Evolutionary conservation across 2,329 filamentous ascomycete species (phyloP), one percentile per base, ranked within the genome.

Genomic region (Hyphodiscus sp.): DNA sequence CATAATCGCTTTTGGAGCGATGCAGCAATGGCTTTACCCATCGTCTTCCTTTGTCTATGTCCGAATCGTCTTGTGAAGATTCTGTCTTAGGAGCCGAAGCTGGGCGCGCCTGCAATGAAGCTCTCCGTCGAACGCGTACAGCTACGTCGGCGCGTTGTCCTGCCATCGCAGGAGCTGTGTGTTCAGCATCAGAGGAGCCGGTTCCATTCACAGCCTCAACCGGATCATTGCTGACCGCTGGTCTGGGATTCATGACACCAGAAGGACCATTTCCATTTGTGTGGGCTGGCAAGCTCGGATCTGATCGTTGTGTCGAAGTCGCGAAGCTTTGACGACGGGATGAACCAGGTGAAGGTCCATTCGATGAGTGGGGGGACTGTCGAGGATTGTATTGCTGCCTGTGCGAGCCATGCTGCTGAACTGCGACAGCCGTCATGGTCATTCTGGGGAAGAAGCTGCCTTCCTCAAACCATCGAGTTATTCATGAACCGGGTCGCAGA

Each of bases 1-100:
- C 75, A 69, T 75, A 76, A 59, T 82, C 75, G 65, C 76, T 79
- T 66, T 74, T 77, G 52, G 81, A 73, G 58, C 78, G 59, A 30
- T 59, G 58, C 10, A 69, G 54, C 15, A 65, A 41, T 20, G 63
- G 54, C 45, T 61, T 63, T 15, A 62, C 60, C 58, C 62, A 60
- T 20, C 58, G 60, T 45, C 49, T 55, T 18, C 15, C 45, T 46
- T 41, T 56, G 20, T 67, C 64, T 46, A 51, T 50, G 23, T 63
- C 63, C 2, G 62, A 64, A 16, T 67, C 62, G 30, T 65, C 64
- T 55, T 59, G 65, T 10, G 61, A 66, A 41, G 63, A 62, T 48
- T 66, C 64, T 47, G 53, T 57, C 8, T 41, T 41, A 38, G 33
- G 41, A 16, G n/a, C 29, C 26, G 46, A 38, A 38, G 29, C 16